Percentiles rank a stretch among this genome's conserved stretches.
Conservation (phyloP, 164 flowering plant species). For the Vitis labrusca region DNA sequence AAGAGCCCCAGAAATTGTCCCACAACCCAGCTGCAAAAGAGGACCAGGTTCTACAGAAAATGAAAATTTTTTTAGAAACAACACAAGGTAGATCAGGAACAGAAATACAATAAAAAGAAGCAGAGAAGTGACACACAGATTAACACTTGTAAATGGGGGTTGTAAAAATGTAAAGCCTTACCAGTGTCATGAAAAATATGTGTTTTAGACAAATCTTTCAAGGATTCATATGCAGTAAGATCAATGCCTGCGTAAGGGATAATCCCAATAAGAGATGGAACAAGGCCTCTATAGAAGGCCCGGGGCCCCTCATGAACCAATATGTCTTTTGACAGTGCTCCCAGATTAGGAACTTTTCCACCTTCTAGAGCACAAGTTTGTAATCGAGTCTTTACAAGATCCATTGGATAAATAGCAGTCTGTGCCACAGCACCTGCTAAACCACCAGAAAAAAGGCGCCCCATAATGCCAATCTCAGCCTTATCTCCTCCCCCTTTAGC, state of each 20-base stretch:
- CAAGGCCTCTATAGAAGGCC: conserved; percentile 19
- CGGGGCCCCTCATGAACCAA: conserved; percentile 22
- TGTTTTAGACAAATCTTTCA: conserved; percentile 19
- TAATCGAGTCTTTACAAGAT: conserved; percentile 22
- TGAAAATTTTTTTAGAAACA: neutral
- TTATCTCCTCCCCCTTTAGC: conserved; percentile 14
- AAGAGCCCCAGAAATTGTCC: conserved; percentile 91
- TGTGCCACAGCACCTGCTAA: conserved; percentile 24
- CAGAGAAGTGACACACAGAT: neutral
- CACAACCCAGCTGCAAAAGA: conserved; percentile 87
- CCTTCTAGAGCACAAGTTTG: conserved; percentile 13
- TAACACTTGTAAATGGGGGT: neutral
- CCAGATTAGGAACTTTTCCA: conserved; percentile 15
- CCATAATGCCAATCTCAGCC: conserved; percentile 9
- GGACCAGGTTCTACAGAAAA: conserved; percentile 34
- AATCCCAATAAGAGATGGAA: conserved; percentile 26
- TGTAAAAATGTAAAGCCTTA: neutral
- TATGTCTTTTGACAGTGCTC: conserved; percentile 17
- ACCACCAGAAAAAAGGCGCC: conserved; percentile 19
- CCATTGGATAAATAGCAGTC: conserved; percentile 20
- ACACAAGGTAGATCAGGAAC: neutral
- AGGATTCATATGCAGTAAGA: conserved; percentile 23
- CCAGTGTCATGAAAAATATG: conserved; percentile 15
- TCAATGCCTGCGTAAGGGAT: conserved; percentile 24
- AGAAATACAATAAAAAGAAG: neutral